Conservation (phyloP, 352 stramenopile genomes). For the Phytophthora rubi region DNA sequence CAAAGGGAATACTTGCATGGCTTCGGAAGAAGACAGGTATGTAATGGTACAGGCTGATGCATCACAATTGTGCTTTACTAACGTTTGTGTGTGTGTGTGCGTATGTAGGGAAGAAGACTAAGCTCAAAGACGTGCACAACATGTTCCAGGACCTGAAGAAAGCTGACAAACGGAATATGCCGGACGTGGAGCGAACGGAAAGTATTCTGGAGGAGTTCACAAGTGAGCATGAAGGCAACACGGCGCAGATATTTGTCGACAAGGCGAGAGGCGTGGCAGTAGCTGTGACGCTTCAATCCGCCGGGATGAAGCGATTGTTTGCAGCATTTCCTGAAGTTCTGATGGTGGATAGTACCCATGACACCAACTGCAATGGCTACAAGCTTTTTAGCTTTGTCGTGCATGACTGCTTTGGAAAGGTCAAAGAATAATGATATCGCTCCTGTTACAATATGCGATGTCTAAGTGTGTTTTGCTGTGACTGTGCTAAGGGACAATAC, state of each 20-base stretch:
- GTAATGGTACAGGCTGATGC: too few species aligned
- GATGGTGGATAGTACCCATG: neutral
- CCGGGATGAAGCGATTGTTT: neutral
- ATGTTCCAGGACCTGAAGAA: neutral
- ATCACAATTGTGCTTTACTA: too few species aligned
- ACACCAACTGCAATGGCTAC: neutral
- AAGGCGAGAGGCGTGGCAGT: neutral
- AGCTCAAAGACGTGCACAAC: neutral
- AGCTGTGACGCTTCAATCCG: neutral
- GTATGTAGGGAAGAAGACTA: neutral
- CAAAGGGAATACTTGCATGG: neutral
- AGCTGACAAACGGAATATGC: neutral
- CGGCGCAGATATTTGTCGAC: neutral
- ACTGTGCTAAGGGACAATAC: too few species aligned
- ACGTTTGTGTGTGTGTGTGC: too few species aligned
- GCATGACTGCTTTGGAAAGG: neutral
- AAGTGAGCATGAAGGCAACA: neutral
- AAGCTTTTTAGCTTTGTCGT: neutral
- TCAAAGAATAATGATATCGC: neutral
- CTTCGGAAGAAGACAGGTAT: neutral
- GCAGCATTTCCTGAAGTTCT: neutral
- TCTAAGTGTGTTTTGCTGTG: too few species aligned
- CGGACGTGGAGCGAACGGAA: too few species aligned
- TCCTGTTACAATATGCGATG: too few species aligned
- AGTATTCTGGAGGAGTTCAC: neutral